phyloP scores from a whole-genome alignment of 2,329 filamentous ascomycete species.

The Ophiostoma piceae region DNA sequence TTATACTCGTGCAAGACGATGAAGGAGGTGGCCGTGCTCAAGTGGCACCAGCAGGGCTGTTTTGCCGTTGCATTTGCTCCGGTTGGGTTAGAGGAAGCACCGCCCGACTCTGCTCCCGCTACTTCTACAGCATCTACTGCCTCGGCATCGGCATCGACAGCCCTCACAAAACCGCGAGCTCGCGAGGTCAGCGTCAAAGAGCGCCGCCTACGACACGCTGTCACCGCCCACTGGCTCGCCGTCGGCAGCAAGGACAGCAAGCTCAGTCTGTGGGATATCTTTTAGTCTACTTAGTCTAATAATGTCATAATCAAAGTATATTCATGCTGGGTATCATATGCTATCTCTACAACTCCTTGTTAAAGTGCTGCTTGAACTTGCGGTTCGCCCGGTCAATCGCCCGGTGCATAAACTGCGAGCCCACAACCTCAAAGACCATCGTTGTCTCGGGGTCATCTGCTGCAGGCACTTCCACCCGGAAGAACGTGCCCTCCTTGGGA shows the following conservation, averaged over 20 bases:
- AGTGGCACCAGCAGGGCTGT: constrained; percentile 88
- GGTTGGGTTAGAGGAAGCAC: constrained; percentile 29
- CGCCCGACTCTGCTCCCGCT: not conserved
- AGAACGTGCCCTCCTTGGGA: constrained; percentile 86
- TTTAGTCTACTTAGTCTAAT: constrained; percentile 40
- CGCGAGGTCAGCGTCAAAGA: constrained; percentile 53
- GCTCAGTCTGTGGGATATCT: constrained; percentile 92
- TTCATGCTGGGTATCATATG: constrained; percentile 19
- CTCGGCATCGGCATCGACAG: constrained; percentile 13
- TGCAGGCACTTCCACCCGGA: constrained; percentile 62
- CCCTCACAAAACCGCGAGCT: not conserved
- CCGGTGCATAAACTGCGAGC: constrained; percentile 78
- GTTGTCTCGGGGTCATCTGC: constrained; percentile 21
- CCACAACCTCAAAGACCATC: constrained; percentile 77
- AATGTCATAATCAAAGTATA: not conserved
- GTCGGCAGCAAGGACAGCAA: constrained; percentile 93
- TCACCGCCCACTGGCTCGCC: constrained; percentile 78
- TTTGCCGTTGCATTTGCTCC: constrained; percentile 72
- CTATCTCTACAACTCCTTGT: constrained; percentile 60
- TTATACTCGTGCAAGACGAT: constrained; percentile 77
- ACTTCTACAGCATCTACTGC: not conserved
- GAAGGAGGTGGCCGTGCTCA: constrained; percentile 83
- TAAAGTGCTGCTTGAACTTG: constrained; percentile 84
- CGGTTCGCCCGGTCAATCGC: constrained; percentile 80
- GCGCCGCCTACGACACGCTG: constrained; percentile 58